These are phyloP conservation scores for Pyrenophora seminiperda DNA, from an alignment of 2,329 filamentous ascomycete genomes.

Conservation along the genomic window DNA sequence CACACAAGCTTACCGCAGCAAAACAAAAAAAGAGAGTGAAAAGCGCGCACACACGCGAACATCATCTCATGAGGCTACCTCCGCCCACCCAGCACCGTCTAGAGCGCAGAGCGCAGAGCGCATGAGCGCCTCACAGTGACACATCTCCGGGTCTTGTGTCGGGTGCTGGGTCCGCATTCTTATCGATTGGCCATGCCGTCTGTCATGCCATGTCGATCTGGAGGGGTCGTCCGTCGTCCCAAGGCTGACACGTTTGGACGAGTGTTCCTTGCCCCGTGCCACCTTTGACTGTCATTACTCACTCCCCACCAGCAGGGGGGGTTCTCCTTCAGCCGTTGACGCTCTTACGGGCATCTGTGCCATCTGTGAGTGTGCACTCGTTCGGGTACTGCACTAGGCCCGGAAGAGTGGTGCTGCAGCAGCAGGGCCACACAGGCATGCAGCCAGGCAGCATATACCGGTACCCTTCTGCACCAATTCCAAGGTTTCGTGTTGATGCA, in stretches of 20 bases:
- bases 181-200: constrained; percentile 47
- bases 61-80: constrained; percentile 22
- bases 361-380: constrained; percentile 31
- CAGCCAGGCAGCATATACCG: too few species aligned
- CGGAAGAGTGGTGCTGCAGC: constrained; percentile 27
- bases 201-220: constrained; percentile 44
- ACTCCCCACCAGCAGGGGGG: too few species aligned
- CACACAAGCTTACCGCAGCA: constrained; percentile 20
- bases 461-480: constrained; percentile 29
- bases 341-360: constrained; percentile 40
- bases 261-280: constrained; percentile 37
- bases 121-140: constrained; percentile 23
- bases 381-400: constrained; percentile 34
- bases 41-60: constrained; percentile 17
- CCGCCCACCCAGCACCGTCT: constrained; percentile 20
- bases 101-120: too few species aligned
- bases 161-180: constrained; percentile 37
- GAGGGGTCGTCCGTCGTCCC: constrained; percentile 30
- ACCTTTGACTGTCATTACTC: constrained; percentile 12
- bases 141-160: constrained; percentile 29
- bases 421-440: constrained; percentile 18
- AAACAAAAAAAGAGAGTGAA: constrained; percentile 7
- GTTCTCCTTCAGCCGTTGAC: constrained; percentile 18
- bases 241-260: constrained; percentile 44
- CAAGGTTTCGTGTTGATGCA: constrained; percentile 46